These are phyloP conservation scores for Eucalyptus polybractea DNA, from an alignment of 345 rosid genomes.

Conservation along the genomic window DNA sequence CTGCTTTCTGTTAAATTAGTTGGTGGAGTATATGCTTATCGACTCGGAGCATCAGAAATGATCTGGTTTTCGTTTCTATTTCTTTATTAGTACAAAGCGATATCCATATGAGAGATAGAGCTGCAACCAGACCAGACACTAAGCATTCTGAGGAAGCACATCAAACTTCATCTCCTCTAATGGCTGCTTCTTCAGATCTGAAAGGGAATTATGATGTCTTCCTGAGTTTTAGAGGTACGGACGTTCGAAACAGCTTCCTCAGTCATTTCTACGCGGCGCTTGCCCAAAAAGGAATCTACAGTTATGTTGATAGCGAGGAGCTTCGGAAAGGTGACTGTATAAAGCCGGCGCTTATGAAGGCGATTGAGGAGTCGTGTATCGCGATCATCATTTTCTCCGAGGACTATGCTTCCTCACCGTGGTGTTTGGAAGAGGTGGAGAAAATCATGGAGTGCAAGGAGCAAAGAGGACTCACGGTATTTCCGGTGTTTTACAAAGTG, in stretches of 20 bases:
- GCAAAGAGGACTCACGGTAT: not conserved
- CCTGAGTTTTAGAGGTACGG: not conserved
- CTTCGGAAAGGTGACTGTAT: accelerated
- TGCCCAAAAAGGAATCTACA: not conserved
- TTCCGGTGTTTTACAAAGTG: not conserved
- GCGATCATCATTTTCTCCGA: not conserved
- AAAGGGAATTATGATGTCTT: not conserved
- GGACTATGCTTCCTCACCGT: not conserved
- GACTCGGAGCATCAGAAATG: too few species aligned
- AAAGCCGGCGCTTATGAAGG: not conserved
- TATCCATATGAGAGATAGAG: not conserved
- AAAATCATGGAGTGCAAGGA: not conserved
- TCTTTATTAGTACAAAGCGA: not conserved
- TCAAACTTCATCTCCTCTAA: not conserved
- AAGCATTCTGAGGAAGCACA: not conserved
- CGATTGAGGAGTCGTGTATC: not conserved
- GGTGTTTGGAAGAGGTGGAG: not conserved
- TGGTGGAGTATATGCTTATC: too few species aligned
- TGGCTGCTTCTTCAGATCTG: not conserved
- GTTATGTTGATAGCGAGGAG: not conserved
- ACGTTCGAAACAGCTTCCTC: not conserved
- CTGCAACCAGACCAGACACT: not conserved
- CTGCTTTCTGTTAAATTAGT: too few species aligned
- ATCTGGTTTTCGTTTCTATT: too few species aligned
- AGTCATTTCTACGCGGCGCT: not conserved